Base-by-base conservation (phyloP, 2,329 filamentous ascomycete genomes). In the Neonectria coccinea region DNA sequence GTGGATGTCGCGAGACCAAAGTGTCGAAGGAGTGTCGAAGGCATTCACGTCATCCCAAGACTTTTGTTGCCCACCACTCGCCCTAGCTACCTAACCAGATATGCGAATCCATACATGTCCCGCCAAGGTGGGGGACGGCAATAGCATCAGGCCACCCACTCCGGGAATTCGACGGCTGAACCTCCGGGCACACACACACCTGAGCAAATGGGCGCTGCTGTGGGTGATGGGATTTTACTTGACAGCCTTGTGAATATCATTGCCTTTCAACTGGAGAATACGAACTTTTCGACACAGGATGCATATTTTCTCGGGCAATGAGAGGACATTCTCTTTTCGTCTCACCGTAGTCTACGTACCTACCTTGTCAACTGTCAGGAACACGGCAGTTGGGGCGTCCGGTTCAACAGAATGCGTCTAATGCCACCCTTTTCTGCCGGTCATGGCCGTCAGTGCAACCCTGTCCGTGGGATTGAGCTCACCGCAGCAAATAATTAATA, bases 21-120 rank as follows among this genome's bases (percentile, higher is more conserved):
- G 36, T 59, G 33, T 66, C 25, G 25, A 25, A 25, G 25, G 25
- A 5, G 5, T 25, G 22, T 22, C 53, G 53, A 67, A 71, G 70
- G 61, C 70, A 56, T 72, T 73, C 65, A 73, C 70, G 68, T 72
- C 70, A 72, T 73, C 25, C 31, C 12, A 29, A 51, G 14, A 22
- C 25, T 20, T 12, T 12, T 50, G 16, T 36, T 20, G 12, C 33
- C 42, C 16, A 22, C n/a, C 11, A 33, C 5, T 12, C 4, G 9
- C 9, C 41, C 42, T 45, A 36, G 16, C 44, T 51, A 36, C 20
- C 44, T 51, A 12, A 39, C 18, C 27, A 56, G 44, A 62, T 52
- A 56, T 36, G 36, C 31, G 7, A 50, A 63, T 39, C 41, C 33
- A 50, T 58, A 41, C 33, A 50, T 58, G 31, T 6, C 33, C 33